Conservation (phyloP, 495 filamentous ascomycete species). For the Sordaria brevicollis region DNA sequence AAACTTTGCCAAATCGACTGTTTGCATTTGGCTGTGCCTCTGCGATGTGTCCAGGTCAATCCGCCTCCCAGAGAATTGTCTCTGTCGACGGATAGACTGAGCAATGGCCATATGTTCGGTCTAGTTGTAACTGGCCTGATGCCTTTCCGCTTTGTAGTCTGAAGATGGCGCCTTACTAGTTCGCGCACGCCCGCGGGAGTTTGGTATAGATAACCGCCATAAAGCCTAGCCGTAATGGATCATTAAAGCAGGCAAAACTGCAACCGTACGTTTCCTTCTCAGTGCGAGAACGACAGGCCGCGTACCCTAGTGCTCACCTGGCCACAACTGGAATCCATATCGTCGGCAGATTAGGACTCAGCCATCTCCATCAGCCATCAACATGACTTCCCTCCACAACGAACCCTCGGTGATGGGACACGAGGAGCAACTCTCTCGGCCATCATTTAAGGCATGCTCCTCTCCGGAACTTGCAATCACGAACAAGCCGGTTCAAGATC, state of each 20-base stretch:
- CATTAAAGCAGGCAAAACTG: not conserved
- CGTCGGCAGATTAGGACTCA: not conserved
- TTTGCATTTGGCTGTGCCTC: not conserved
- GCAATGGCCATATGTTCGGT: not conserved
- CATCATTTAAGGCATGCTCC: not conserved
- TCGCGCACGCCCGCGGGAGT: not conserved
- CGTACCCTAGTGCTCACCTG: not conserved
- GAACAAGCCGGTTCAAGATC: not conserved
- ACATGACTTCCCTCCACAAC: not conserved
- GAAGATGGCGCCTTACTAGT: not conserved
- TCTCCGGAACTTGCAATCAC: not conserved
- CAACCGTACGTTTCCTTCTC: not conserved
- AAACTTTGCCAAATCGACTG: not conserved
- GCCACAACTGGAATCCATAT: not conserved
- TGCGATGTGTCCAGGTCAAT: not conserved
- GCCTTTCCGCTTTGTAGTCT: not conserved
- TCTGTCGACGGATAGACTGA: not conserved
- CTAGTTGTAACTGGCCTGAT: not conserved
- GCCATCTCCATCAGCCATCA: not conserved
- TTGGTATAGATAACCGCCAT: not conserved
- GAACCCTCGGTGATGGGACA: not conserved
- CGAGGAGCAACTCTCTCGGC: not conserved
- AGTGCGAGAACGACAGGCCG: not conserved
- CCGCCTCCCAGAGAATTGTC: not conserved
- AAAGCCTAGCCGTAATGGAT: not conserved